phyloP scores from a whole-genome alignment of 768 basidiomycete species.

The Harrya chromipes region DNA sequence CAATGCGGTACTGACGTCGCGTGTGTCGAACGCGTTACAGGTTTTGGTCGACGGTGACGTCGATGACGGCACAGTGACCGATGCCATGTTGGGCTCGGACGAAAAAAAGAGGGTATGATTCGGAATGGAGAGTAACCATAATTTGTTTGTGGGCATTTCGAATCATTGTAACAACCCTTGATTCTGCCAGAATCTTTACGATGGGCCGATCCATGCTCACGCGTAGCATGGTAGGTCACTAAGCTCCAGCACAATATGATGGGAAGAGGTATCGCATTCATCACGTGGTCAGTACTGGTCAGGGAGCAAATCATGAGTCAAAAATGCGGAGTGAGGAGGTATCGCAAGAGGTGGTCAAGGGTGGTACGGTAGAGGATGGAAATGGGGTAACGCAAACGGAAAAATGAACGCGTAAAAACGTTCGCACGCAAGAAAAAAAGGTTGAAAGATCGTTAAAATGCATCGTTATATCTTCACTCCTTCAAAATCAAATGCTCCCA shows the following conservation, averaged over 20 bases:
- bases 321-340: neutral
- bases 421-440: conserved; percentile 1
- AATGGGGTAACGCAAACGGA: conserved; percentile 10
- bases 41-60: conserved; percentile 15
- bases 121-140: too few relatives aligned
- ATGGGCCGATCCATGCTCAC: too few relatives aligned
- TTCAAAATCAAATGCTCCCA: conserved; percentile 25
- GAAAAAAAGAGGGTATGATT: neutral
- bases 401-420: neutral
- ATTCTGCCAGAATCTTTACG: too few relatives aligned
- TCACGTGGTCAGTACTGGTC: conserved; percentile 6
- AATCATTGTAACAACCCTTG: too few relatives aligned
- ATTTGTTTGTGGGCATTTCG: too few relatives aligned
- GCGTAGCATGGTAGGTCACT: too few relatives aligned
- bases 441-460: neutral
- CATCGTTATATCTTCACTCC: conserved; percentile 7
- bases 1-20: neutral
- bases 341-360: conserved; percentile 8
- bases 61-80: conserved; percentile 7
- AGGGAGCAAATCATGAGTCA: neutral
- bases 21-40: neutral
- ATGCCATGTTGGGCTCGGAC: neutral
- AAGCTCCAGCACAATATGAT: neutral
- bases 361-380: neutral
- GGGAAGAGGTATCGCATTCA: conserved; percentile 10